A percentile compares a stretch with the other conserved stretches of the same genome.
Evolutionary conservation across 2,329 filamentous ascomycete genomes (phyloP).

Genomic region (Neofusicoccum parvum): DNA sequence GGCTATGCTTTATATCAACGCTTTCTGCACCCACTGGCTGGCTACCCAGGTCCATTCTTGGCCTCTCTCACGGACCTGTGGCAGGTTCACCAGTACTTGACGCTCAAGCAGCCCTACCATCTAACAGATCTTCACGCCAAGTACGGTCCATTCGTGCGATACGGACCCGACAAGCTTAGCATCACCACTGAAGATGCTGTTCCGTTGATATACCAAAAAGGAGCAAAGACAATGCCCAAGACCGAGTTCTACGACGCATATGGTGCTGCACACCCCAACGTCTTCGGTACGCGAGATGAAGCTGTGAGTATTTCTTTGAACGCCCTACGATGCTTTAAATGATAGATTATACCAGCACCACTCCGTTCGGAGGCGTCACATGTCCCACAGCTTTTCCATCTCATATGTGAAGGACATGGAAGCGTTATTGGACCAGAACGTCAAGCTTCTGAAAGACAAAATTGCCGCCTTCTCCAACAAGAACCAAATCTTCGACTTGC

Average conservation of each 20-base stretch:
- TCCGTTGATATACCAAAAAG: slow-evolving; percentile 33
- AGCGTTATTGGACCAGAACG: slow-evolving; percentile 35
- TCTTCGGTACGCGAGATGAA: slow-evolving; percentile 39
- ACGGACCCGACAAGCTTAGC: slow-evolving; percentile 36
- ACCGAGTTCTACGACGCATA: slow-evolving; percentile 41
- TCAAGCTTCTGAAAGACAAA: slow-evolving; percentile 31
- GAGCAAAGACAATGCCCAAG: slow-evolving; percentile 33
- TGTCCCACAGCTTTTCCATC: slow-evolving; percentile 39
- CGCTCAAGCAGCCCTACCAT: slow-evolving; percentile 29
- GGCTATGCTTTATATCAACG: slow-evolving; percentile 27
- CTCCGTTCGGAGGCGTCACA: not conserved
- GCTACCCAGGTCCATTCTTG: slow-evolving; percentile 35
- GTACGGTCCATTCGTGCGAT: slow-evolving; percentile 33
- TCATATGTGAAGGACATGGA: slow-evolving; percentile 42
- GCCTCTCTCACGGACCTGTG: slow-evolving; percentile 38
- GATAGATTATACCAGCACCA: not conserved
- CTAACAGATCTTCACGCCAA: slow-evolving; percentile 30
- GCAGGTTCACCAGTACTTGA: slow-evolving; percentile 32
- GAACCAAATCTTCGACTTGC: slow-evolving; percentile 33
- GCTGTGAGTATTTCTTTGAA: not conserved
- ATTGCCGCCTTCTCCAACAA: slow-evolving; percentile 20
- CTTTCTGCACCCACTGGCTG: slow-evolving; percentile 32
- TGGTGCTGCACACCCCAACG: slow-evolving; percentile 34
- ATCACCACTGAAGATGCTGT: slow-evolving; percentile 34
- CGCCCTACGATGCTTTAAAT: not conserved